Percentiles rank a stretch among this genome's conserved stretches.
Evolutionary conservation across 345 rosid species (phyloP).

Genomic region (Populus euphratica): DNA sequence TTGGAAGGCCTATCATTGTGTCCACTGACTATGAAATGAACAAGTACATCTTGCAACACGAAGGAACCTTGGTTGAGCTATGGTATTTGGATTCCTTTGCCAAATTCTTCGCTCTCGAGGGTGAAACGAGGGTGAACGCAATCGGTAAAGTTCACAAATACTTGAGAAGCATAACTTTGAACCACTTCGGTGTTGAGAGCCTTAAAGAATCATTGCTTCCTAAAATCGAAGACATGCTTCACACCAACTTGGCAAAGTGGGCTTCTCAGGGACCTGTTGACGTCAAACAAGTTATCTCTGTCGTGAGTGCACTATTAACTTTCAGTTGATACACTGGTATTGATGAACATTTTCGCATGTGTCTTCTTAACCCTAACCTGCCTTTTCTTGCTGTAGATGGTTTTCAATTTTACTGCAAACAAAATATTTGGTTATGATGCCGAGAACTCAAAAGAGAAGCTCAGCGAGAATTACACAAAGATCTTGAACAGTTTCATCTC

Average conservation of each 20-base stretch:
- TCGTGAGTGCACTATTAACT: not conserved
- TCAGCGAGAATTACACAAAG: slow-evolving; percentile 14
- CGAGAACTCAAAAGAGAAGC: slow-evolving; percentile 1
- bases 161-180: slow-evolving; percentile 2
- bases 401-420: slow-evolving; percentile 23
- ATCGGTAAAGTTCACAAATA: slow-evolving; percentile 11
- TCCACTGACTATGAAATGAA: slow-evolving; percentile 23
- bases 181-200: slow-evolving; percentile 20
- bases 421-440: slow-evolving; percentile 21
- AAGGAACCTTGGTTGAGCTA: slow-evolving; percentile 15
- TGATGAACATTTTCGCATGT: not conserved
- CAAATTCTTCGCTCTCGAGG: slow-evolving; percentile 18
- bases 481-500: slow-evolving; percentile 20
- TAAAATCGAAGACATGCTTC: slow-evolving; percentile 13
- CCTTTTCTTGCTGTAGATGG: slow-evolving; percentile 15
- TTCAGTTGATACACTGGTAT: not conserved
- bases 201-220: slow-evolving; percentile 17
- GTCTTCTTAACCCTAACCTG: not conserved
- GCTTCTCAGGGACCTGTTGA: not conserved
- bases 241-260: slow-evolving; percentile 6
- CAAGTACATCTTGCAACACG: slow-evolving; percentile 16
- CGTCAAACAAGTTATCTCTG: not conserved
- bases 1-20: slow-evolving; percentile 10
- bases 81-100: slow-evolving; percentile 11
- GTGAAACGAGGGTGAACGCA: not conserved